These are phyloP conservation scores for Taphrina sp. DNA, from an alignment of 1,139 yeast genomes.

Conservation along the genomic window DNA sequence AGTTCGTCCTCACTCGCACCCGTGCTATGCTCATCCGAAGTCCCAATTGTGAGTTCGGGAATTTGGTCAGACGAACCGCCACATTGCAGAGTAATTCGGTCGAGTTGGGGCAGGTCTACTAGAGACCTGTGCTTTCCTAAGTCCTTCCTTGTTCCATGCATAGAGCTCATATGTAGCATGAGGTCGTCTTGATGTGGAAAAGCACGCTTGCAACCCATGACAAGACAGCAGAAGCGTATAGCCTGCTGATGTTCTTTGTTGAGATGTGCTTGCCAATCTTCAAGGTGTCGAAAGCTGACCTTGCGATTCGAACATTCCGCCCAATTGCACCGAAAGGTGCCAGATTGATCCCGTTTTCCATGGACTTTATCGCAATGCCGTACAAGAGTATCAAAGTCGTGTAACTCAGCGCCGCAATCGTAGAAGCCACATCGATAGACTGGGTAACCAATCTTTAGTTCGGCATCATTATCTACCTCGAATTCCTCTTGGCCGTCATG, in stretches of 20 bases:
- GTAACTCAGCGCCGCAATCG: slow-evolving; percentile 11
- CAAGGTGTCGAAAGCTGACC: not conserved
- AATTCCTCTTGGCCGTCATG: too few relatives aligned
- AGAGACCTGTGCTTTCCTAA: not conserved
- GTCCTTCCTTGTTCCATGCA: not conserved
- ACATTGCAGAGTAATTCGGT: not conserved
- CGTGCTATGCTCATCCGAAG: not conserved
- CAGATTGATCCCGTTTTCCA: slow-evolving; percentile 2
- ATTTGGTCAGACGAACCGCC: not conserved
- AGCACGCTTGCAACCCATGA: slow-evolving; percentile 5
- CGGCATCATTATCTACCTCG: too few relatives aligned
- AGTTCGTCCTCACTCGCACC: not conserved
- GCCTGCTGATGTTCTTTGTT: slow-evolving; percentile 16
- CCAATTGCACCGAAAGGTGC: slow-evolving; percentile 7
- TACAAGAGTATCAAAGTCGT: slow-evolving; percentile 9
- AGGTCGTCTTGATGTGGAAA: slow-evolving; percentile 13
- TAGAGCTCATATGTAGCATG: slow-evolving; percentile 1
- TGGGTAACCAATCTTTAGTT: not conserved
- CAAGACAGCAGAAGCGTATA: slow-evolving; percentile 4
- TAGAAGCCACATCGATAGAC: slow-evolving; percentile 9
- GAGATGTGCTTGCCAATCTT: slow-evolving; percentile 14
- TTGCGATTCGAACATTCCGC: slow-evolving; percentile 1
- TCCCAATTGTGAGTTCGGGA: not conserved
- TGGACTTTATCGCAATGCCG: slow-evolving; percentile 14
- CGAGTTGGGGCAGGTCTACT: not conserved